phyloP scores from a whole-genome alignment of 371 early-diverging fungal genomes.

The Lichtheimia ramosa region DNA sequence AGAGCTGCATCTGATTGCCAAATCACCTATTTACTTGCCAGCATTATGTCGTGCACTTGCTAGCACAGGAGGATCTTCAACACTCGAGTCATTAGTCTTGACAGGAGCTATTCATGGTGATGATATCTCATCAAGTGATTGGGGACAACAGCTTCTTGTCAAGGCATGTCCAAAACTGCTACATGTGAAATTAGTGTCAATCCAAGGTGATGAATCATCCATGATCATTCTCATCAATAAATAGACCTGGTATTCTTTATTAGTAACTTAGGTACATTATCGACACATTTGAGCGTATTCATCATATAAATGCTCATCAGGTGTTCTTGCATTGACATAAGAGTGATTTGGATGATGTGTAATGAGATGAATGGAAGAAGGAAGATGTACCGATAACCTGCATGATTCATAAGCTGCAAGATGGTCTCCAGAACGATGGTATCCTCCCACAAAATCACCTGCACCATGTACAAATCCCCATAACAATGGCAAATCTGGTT shows the following conservation, averaged over 20 bases:
- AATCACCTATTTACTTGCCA: conserved; percentile 31
- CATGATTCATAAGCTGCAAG: conserved; percentile 35
- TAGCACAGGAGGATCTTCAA: not conserved
- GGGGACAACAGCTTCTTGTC: too few species aligned
- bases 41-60: conserved; percentile 10
- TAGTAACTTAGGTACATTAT: not conserved
- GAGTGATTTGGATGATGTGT: conserved; percentile 18
- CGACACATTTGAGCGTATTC: conserved; percentile 12
- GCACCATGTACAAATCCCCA: conserved; percentile 44
- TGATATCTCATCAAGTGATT: not conserved
- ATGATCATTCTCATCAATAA: not conserved
- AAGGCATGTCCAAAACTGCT: too few species aligned
- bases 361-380: conserved; percentile 20
- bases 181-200: too few species aligned
- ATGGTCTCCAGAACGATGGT: conserved; percentile 19
- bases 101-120: not conserved
- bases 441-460: conserved; percentile 27
- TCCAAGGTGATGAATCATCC: too few species aligned
- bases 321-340: conserved; percentile 14
- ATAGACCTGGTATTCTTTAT: not conserved
- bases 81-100: not conserved
- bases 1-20: conserved; percentile 18
- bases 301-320: conserved; percentile 10
- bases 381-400: conserved; percentile 31
- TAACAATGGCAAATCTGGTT: conserved; percentile 29